phyloP scores from a whole-genome alignment of 2,329 filamentous ascomycete species.

The Talaromyces sp. region DNA sequence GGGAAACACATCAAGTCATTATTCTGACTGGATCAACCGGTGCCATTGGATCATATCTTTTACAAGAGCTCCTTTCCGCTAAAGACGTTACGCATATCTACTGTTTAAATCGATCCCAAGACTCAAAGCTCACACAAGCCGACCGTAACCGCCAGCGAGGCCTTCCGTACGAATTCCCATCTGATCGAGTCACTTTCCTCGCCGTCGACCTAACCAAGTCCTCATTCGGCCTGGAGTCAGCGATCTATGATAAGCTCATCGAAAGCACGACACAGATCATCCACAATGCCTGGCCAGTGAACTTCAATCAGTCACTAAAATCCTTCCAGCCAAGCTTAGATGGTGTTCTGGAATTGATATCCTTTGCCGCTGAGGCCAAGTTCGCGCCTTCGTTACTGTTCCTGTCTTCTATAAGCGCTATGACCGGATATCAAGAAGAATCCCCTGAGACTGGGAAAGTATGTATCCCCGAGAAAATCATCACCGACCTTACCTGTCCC shows the following conservation, averaged over 20 bases:
- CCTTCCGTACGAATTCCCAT: not conserved
- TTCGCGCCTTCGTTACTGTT: not conserved
- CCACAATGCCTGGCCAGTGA: conserved; percentile 10
- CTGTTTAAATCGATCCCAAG: not conserved
- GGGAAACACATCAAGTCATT: not conserved
- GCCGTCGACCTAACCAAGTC: not conserved
- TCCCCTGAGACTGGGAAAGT: not conserved
- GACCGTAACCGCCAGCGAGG: not conserved
- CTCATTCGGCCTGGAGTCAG: not conserved
- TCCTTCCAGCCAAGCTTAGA: conserved; percentile 1
- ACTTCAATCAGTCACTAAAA: conserved; percentile 5
- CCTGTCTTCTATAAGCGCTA: not conserved
- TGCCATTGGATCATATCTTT: not conserved
- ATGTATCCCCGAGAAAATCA: not conserved
- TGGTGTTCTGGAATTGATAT: not conserved
- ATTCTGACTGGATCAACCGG: conserved; percentile 4
- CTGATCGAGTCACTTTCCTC: not conserved
- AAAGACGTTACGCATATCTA: not conserved
- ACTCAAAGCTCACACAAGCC: not conserved
- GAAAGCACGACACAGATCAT: not conserved
- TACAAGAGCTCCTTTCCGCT: not conserved
- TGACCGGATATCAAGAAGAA: not conserved
- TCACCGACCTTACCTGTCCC: not conserved
- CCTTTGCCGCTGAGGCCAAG: not conserved
- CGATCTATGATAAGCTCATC: not conserved